Conservation (phyloP, 345 rosid genomes). For the Alliaria petiolata region DNA sequence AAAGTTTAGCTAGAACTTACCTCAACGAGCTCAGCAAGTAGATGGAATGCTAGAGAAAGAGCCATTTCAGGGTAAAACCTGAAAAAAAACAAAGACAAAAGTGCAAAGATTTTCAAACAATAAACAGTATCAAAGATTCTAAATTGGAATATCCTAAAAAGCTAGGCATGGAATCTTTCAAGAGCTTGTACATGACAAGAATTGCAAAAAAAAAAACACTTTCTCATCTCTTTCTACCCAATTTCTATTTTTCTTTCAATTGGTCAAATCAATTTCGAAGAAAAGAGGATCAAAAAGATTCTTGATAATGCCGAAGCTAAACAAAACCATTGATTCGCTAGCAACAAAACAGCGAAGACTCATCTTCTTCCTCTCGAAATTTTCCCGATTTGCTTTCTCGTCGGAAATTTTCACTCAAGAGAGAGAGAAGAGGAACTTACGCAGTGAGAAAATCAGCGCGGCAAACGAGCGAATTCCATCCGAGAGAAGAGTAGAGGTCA, state of each 20-base stretch:
- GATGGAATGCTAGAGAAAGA: constrained; percentile 60
- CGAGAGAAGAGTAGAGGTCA: constrained; percentile 81
- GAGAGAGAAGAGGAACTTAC: constrained; percentile 37
- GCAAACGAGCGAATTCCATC: constrained; percentile 84
- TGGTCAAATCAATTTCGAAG: not conserved
- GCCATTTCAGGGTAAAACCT: constrained; percentile 81
- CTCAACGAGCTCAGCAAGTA: constrained; percentile 72
- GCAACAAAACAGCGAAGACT: not conserved
- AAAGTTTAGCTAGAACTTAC: constrained; percentile 31
- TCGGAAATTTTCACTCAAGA: not conserved
- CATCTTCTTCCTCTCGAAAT: not conserved
- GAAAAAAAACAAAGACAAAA: constrained; percentile 32
- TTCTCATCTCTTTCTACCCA: not conserved
- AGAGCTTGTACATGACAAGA: not conserved
- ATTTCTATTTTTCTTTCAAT: not conserved
- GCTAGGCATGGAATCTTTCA: not conserved
- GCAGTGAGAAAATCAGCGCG: constrained; percentile 72
- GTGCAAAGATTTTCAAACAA: constrained; percentile 16
- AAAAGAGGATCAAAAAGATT: not conserved
- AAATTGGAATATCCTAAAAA: constrained; percentile 10
- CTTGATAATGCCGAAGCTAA: not conserved
- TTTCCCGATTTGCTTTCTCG: not conserved
- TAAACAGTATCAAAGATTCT: constrained; percentile 8
- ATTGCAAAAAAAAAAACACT: not conserved
- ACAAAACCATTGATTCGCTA: not conserved